Evolutionary conservation across 2,329 filamentous ascomycete species (phyloP).

Genomic region (Clarireedia sp.): DNA sequence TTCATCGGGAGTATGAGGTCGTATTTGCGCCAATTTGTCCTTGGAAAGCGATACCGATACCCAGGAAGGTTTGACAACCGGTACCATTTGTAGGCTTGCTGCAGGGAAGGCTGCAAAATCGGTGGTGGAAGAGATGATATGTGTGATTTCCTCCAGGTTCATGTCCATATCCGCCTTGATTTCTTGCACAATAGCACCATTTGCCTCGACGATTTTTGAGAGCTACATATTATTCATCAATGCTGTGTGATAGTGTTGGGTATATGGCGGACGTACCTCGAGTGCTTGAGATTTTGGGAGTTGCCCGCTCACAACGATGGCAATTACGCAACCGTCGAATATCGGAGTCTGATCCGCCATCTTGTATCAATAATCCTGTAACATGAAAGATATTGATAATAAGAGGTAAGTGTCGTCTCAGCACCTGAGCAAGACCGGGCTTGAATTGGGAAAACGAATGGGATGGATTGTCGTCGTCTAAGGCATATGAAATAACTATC

Average conservation of each 20-base stretch:
- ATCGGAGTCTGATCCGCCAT: slow-evolving; percentile 16
- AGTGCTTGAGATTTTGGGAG: slow-evolving; percentile 14
- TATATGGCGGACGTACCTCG: slow-evolving; percentile 15
- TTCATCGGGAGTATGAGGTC: slow-evolving; percentile 85
- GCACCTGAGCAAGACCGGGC: too few species aligned
- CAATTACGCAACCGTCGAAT: slow-evolving; percentile 25
- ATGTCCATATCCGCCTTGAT: slow-evolving; percentile 33
- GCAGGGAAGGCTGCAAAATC: slow-evolving; percentile 84
- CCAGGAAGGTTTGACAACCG: slow-evolving; percentile 79
- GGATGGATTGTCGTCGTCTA: background rate
- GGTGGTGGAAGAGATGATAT: slow-evolving; percentile 68
- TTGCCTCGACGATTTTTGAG: slow-evolving; percentile 21
- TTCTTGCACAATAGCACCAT: slow-evolving; percentile 31
- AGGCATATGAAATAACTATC: too few species aligned
- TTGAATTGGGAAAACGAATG: background rate
- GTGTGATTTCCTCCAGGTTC: slow-evolving; percentile 43
- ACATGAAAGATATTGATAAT: background rate
- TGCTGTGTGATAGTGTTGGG: background rate
- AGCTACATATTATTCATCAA: background rate
- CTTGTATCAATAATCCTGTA: background rate
- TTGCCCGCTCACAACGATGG: slow-evolving; percentile 22
- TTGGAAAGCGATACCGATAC: slow-evolving; percentile 62
- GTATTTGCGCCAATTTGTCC: slow-evolving; percentile 64
- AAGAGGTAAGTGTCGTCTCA: too few species aligned
- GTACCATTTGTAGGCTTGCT: slow-evolving; percentile 68